These are phyloP conservation scores for Bryum argenteum DNA, from an alignment of 225 moss, liverwort and hornwort genomes.

Conservation along the genomic window DNA sequence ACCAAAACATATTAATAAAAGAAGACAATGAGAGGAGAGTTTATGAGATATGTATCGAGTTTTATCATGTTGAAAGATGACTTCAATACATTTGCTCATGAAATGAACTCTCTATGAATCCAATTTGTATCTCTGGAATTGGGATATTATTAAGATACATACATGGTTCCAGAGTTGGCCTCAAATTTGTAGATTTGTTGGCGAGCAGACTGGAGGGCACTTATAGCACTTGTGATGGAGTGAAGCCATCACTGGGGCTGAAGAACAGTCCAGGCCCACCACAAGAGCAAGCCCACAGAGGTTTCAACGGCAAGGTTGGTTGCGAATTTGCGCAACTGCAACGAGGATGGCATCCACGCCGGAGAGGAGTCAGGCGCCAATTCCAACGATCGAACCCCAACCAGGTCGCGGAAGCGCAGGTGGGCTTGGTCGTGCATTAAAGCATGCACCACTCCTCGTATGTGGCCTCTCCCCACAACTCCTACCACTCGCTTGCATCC, in stretches of 20 bases:
- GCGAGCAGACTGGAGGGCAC: too few relatives aligned
- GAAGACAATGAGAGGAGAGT: too few relatives aligned
- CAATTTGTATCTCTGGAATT: too few relatives aligned
- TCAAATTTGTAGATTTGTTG: too few relatives aligned
- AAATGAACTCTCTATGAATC: too few relatives aligned
- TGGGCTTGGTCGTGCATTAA: conserved; percentile 65
- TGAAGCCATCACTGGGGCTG: conserved; percentile 16
- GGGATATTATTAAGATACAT: too few relatives aligned
- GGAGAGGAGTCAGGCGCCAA: conserved; percentile 1
- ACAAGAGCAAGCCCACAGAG: conserved; percentile 48
- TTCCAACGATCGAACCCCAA: conserved; percentile 41
- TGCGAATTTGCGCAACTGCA: conserved; percentile 29
- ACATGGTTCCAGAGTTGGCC: too few relatives aligned
- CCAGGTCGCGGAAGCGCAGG: conserved; percentile 72
- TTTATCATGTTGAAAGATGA: too few relatives aligned
- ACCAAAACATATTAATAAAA: too few relatives aligned
- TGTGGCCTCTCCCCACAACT: conserved; percentile 73
- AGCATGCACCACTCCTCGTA: conserved; percentile 70
- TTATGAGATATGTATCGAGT: too few relatives aligned
- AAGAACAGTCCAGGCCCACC: conserved; percentile 46
- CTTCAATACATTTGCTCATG: too few relatives aligned
- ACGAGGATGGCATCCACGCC: neutral
- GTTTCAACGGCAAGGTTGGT: conserved; percentile 56
- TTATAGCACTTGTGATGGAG: too few relatives aligned
- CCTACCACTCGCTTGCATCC: conserved; percentile 75